Evolutionary conservation across 139 green algal genomes (phyloP).

Genomic region (Chlorella sorokiniana): DNA sequence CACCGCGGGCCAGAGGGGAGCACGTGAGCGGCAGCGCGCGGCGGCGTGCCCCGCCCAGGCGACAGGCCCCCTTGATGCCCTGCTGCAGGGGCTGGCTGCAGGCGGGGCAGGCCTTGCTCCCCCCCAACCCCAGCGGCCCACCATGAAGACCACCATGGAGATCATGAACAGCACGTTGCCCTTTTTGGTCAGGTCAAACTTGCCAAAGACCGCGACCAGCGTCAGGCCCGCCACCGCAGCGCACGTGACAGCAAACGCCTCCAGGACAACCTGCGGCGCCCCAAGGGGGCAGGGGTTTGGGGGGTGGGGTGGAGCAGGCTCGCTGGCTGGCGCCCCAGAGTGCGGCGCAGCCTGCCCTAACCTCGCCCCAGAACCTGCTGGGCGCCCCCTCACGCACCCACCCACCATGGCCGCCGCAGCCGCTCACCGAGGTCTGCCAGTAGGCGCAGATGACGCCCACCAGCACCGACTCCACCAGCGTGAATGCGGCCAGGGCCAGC

Average conservation of each 20-base stretch:
- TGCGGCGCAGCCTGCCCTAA: neutral
- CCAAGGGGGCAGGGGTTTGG: neutral
- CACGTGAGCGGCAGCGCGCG: too few relatives aligned
- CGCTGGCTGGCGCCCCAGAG: neutral
- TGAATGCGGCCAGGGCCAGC: conserved; percentile 53
- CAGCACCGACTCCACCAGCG: conserved; percentile 38
- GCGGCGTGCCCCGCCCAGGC: too few relatives aligned
- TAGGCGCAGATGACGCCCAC: conserved; percentile 57
- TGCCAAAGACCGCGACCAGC: conserved; percentile 46
- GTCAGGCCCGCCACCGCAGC: conserved; percentile 38
- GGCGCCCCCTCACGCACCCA: neutral
- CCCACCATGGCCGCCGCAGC: neutral
- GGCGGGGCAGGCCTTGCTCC: too few relatives aligned
- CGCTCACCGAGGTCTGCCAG: conserved; percentile 42
- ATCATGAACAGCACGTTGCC: conserved; percentile 44
- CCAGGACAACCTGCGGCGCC: conserved; percentile 33
- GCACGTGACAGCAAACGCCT: conserved; percentile 41
- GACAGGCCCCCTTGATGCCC: too few relatives aligned
- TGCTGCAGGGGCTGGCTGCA: too few relatives aligned
- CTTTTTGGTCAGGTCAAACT: conserved; percentile 56
- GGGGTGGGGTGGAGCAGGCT: neutral
- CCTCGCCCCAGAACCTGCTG: neutral
- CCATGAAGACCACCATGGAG: conserved; percentile 40
- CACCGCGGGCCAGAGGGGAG: too few relatives aligned
- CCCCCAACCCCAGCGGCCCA: neutral